These are phyloP conservation scores for Podila verticillata DNA, from an alignment of 192 early-diverging fungal species.

Conservation along the genomic window DNA sequence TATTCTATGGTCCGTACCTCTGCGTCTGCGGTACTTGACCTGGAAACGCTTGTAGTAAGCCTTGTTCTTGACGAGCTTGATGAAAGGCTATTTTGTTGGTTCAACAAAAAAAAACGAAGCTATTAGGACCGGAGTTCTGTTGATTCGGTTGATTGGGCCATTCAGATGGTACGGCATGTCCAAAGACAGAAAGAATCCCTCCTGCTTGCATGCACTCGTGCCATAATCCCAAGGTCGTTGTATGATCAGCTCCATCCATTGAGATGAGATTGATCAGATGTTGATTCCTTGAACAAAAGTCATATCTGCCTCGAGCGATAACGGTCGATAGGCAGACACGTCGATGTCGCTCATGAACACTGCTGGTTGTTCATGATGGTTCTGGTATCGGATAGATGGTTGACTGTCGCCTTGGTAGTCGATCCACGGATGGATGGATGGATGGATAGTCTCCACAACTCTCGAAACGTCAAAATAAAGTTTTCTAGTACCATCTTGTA, in stretches of 20 bases:
- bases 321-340: too few species aligned
- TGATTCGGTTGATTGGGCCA: neutral
- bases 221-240: too few species aligned
- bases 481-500: slow-evolving; percentile 42
- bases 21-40: slow-evolving; percentile 99
- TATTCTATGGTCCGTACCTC: slow-evolving; percentile 69
- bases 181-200: too few species aligned
- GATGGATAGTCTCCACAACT: slow-evolving; percentile 5
- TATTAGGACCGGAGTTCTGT: neutral
- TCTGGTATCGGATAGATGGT: neutral
- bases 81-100: slow-evolving; percentile 63
- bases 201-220: too few species aligned
- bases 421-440: slow-evolving; percentile 22
- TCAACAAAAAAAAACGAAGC: neutral
- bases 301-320: too few species aligned
- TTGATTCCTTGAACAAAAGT: too few species aligned
- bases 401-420: neutral
- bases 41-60: slow-evolving; percentile 99
- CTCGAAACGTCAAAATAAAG: neutral
- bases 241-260: too few species aligned
- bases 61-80: slow-evolving; percentile 95
- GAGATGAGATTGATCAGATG: too few species aligned
- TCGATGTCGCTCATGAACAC: too few species aligned
- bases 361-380: too few species aligned
- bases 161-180: neutral